Conservation (phyloP, 345 rosid genomes). For the Viola odorata region DNA sequence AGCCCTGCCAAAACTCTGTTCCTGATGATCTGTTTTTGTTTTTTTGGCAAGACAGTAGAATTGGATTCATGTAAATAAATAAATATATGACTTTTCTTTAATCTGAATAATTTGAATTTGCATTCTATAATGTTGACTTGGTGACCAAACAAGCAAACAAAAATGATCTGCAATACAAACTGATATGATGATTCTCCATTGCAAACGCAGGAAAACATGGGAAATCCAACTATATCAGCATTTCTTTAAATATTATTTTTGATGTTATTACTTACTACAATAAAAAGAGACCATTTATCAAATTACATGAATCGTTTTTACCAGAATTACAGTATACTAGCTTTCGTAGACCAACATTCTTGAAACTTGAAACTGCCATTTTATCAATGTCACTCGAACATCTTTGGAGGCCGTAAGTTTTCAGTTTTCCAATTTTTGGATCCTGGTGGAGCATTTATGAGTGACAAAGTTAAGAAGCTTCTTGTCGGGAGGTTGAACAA, state of each 20-base stretch:
- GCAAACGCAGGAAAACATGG: no score
- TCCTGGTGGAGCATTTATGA: conserved; percentile 21
- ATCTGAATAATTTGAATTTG: neutral
- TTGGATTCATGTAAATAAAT: conserved; percentile 10
- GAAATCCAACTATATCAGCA: no score
- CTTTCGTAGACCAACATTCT: conserved; percentile 32
- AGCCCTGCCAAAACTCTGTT: conserved; percentile 37
- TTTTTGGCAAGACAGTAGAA: neutral
- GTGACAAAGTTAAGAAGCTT: neutral
- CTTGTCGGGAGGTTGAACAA: neutral
- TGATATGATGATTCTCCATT: no score
- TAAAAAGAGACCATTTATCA: no score
- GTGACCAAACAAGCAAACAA: no score
- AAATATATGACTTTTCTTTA: neutral
- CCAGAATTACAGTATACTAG: no score
- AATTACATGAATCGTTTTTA: no score
- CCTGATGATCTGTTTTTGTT: conserved; percentile 1
- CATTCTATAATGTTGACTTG: neutral
- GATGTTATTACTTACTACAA: no score
- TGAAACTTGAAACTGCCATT: conserved; percentile 28
- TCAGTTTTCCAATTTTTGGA: conserved; percentile 19
- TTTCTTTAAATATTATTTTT: no score
- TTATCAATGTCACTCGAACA: conserved; percentile 1
- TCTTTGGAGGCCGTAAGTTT: conserved; percentile 9
- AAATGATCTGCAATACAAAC: no score